Percentiles rank a stretch among this genome's conserved stretches.
These are phyloP conservation scores for Ulota crispa DNA, from an alignment of 225 moss, liverwort and hornwort genomes.

Conservation along the genomic window DNA sequence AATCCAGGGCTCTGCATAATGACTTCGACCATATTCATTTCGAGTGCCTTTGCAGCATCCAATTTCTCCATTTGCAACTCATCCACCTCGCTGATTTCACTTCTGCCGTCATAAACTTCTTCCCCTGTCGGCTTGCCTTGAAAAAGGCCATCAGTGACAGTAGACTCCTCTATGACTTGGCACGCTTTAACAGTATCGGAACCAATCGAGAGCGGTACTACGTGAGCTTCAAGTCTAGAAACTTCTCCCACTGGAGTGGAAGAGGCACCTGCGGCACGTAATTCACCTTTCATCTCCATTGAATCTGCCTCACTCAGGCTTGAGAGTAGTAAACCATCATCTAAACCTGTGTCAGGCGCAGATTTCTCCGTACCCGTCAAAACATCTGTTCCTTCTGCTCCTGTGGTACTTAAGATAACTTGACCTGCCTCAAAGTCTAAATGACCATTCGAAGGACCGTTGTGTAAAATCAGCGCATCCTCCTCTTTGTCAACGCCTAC, in stretches of 20 bases:
- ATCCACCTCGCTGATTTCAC: constrained; percentile 41
- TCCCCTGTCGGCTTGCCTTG: constrained; percentile 29
- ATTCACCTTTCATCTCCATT: constrained; percentile 10
- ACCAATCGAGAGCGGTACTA: constrained; percentile 20
- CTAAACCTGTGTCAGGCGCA: neutral
- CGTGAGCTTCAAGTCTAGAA: constrained; percentile 22
- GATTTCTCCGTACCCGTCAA: constrained; percentile 11
- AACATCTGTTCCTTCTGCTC: constrained; percentile 19
- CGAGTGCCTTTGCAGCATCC: constrained; percentile 32
- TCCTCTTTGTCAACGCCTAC: constrained; percentile 21
- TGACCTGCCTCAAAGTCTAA: constrained; percentile 27
- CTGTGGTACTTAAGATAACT: constrained; percentile 12
- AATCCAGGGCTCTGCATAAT: constrained; percentile 32
- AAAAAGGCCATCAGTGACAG: constrained; percentile 16
- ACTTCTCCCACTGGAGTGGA: constrained; percentile 14
- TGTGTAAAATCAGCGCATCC: constrained; percentile 16
- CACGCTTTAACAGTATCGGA: constrained; percentile 21
- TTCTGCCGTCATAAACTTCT: constrained; percentile 34
- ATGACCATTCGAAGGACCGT: constrained; percentile 23
- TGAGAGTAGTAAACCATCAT: constrained; percentile 16
- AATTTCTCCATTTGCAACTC: constrained; percentile 33
- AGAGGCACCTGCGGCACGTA: constrained; percentile 25
- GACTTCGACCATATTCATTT: constrained; percentile 39
- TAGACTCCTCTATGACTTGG: constrained; percentile 34
- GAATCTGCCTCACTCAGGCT: constrained; percentile 20